Evolutionary conservation across 2,329 filamentous ascomycete genomes (phyloP), one percentile per base, ranked within the genome.

Genomic region (Rhexocercosporidium sp.): DNA sequence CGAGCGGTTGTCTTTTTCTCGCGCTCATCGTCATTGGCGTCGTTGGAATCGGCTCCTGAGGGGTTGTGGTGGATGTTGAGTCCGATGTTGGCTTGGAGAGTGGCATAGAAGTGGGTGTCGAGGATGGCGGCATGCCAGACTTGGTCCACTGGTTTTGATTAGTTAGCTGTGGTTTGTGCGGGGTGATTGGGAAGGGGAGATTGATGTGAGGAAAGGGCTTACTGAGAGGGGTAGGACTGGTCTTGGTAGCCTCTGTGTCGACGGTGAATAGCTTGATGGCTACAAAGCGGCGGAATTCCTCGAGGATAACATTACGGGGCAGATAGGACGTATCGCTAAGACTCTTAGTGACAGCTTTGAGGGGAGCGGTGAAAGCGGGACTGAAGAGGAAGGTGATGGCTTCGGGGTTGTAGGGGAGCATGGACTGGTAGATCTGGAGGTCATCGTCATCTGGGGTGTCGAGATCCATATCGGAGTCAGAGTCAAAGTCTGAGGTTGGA

Each of bases 91-190:
- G 20, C 14, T 59, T 68, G 61, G 14, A 70, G 27, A 16, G 59
- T 34, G 5, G 56, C 53, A 29, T 70, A 70, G 4, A 70, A 29
- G 8, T 29, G 22, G 2, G 68, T 70, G 41, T 70, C 64, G 22
- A 70, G 61, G 31, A 70, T 68, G 0, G 64, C 56, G 6, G 63
- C 60, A 37, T 68, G 64, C 68, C 68, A 70, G 18, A 70, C 18
- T 8, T 54, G 25, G 22, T 70, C 61, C 66, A 70, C 62, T 59
- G 18, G 18, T 53, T 9, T 20, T 20, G n/a, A 11, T 25, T 20
- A 7, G 44, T 47, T 47, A 20, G 41, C n/a, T 20, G n/a, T 20
- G 7, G 41, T 44, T 18, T n/a, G 11, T 7, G 25, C 2, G 9
- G 39, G 34, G 22, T 62, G 51, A n/a, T n/a, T n/a, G n/a, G n/a